Percentiles rank a stretch among this genome's conserved stretches.
Evolutionary conservation across 306 rosid species (phyloP).

Genomic region (Elaeagnus macrophylla): DNA sequence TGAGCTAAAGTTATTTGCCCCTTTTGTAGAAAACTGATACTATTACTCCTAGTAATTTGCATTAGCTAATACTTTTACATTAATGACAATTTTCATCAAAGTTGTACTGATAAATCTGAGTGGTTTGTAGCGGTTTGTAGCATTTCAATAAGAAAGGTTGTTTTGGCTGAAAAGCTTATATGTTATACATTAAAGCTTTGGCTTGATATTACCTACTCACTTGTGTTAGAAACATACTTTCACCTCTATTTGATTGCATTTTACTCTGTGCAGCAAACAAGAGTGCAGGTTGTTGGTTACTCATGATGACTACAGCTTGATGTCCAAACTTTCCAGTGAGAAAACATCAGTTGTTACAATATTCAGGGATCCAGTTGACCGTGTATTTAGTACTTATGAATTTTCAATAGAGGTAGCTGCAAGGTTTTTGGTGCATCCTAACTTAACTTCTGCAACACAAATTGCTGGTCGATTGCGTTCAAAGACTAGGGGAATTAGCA

Average conservation of each 20-base stretch:
- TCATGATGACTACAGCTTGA: conserved; percentile 91
- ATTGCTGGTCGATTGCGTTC: conserved; percentile 57
- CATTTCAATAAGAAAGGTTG: neutral
- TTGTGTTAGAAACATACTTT: neutral
- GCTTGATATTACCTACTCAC: neutral
- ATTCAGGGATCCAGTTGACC: conserved; percentile 87
- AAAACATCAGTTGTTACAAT: conserved; percentile 89
- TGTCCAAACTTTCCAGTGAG: conserved; percentile 76
- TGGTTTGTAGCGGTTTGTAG: neutral
- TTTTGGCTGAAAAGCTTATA: neutral
- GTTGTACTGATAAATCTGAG: neutral
- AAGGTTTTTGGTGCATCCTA: conserved; percentile 93
- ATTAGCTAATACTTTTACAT: too few relatives aligned
- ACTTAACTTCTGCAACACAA: conserved; percentile 72
- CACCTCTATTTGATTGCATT: neutral
- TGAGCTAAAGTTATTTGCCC: neutral
- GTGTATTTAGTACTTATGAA: conserved; percentile 85
- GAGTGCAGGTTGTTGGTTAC: conserved; percentile 80
- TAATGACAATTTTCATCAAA: too few relatives aligned
- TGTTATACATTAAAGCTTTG: neutral
- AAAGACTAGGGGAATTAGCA: conserved; percentile 66
- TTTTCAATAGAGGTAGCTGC: conserved; percentile 96
- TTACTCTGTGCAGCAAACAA: conserved; percentile 43
- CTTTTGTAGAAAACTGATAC: neutral
- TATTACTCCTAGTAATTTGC: neutral